These are phyloP conservation scores for Cymbidium sinense DNA, from an alignment of 106 monocot genomes.

Conservation along the genomic window DNA sequence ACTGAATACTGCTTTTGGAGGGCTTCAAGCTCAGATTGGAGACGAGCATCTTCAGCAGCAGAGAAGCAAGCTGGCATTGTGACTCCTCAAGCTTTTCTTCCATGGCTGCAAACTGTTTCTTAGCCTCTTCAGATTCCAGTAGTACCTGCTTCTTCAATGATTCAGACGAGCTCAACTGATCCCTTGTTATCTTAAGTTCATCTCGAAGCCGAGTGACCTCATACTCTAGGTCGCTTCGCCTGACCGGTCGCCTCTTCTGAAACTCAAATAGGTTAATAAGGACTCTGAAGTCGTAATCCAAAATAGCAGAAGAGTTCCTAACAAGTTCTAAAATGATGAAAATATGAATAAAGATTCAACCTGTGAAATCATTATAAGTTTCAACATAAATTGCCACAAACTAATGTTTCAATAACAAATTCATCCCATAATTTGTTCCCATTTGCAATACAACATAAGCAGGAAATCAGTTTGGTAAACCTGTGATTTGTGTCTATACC, in stretches of 20 bases:
- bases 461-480: too few species aligned
- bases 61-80: constrained; percentile 49
- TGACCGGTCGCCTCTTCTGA: constrained; percentile 52
- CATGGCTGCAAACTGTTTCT: constrained; percentile 32
- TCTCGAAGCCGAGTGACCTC: constrained; percentile 55
- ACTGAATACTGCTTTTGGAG: constrained; percentile 51
- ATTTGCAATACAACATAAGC: too few species aligned
- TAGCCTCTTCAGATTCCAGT: constrained; percentile 66
- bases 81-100: constrained; percentile 45
- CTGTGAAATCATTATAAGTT: too few species aligned
- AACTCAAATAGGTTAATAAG: neutral
- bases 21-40: constrained; percentile 79
- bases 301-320: neutral
- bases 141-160: constrained; percentile 37
- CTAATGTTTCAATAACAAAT: too few species aligned
- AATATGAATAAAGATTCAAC: too few species aligned
- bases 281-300: neutral
- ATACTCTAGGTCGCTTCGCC: constrained; percentile 45
- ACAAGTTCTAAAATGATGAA: too few species aligned
- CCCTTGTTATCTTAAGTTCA: constrained; percentile 74
- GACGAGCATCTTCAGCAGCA: constrained; percentile 41
- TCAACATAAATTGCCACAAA: too few species aligned
- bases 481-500: constrained; percentile 16
- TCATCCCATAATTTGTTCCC: too few species aligned
- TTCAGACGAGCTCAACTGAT: constrained; percentile 58